Conservation (phyloP, 2,329 filamentous ascomycete species). For the Pseudocercospora fijiensis region DNA sequence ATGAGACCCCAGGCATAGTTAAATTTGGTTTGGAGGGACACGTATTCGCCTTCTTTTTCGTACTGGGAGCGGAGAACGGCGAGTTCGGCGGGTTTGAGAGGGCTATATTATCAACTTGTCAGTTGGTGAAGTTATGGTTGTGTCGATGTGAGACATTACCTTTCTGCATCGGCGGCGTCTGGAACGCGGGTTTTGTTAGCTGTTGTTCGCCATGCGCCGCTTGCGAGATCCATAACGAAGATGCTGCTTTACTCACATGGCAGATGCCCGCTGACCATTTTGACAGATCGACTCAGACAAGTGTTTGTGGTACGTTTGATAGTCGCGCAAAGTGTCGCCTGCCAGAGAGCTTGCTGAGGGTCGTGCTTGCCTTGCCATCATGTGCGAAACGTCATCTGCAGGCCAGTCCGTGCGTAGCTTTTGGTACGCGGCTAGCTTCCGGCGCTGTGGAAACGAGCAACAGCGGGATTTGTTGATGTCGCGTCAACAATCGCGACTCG, state of each 20-base stretch:
- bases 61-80: slow-evolving; percentile 91
- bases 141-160: slow-evolving; percentile 50
- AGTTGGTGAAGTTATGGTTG: background rate
- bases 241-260: slow-evolving; percentile 44
- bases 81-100: slow-evolving; percentile 87
- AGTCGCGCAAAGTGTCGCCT: slow-evolving; percentile 13
- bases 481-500: slow-evolving; percentile 15
- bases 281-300: no score
- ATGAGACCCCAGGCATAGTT: slow-evolving; percentile 99
- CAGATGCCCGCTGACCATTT: slow-evolving; percentile 49
- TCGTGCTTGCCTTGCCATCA: slow-evolving; percentile 9
- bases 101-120: slow-evolving; percentile 51
- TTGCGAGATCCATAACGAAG: background rate
- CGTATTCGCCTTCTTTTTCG: slow-evolving; percentile 96
- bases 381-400: slow-evolving; percentile 16
- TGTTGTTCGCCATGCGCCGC: slow-evolving; percentile 6
- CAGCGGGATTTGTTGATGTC: slow-evolving; percentile 14
- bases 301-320: slow-evolving; percentile 1
- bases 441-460: slow-evolving; percentile 10
- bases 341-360: slow-evolving; percentile 8
- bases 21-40: slow-evolving; percentile 97
- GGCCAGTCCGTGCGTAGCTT: slow-evolving; percentile 7
- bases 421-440: background rate
- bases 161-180: slow-evolving; percentile 98
- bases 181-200: slow-evolving; percentile 35